Base-by-base conservation (phyloP, 345 rosid genomes). In the Boechera retrofracta region DNA sequence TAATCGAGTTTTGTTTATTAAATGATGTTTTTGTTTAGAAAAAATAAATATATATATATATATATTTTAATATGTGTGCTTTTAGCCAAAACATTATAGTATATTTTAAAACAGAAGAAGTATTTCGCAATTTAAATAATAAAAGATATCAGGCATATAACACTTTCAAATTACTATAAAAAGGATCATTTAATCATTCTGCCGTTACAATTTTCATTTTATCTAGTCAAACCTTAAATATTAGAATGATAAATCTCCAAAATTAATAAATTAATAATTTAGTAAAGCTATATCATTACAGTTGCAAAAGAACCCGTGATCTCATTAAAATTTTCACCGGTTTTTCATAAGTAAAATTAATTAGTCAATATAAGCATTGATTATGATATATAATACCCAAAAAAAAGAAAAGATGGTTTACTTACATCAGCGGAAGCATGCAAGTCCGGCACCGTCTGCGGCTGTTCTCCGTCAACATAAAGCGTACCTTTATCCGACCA, bases 401-500 rank as follows among this genome's bases (percentile, higher is more conserved):
- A 36, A 7, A 8, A 7, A 8, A 8, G 2, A 10, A 10, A 1
- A 10, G 9, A 39, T 77, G 77, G 77, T 86, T 88, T 87, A 26
- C 72, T 77, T 78, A 80, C 76, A 55, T 51, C 39, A 65, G 73
- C 5, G 4, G 77, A 72, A 29, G 78, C 79, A 68, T 55, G 87
- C 84, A 90, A 78, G 64, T 92, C 92, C 35, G 97, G 98, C 11
- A 94, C 97, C 13, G 83, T 88, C 60, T 89, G 93, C 60, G 96
- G 87, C 45, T 93, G 86, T 49, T 79, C 82, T 21, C 83, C 85
- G 42, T 78, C 80, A 41, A 92, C 73, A 66, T 70, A 92, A 66
- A 90, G 88, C 35, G 97, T 77, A 12, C 92, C 91, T 83, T 89
- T 89, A 68, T 88, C 92, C 42, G 91, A 88, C 97, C 98, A 94